Conservation (phyloP, 805 yeast species). For the Ogataea pignaliae region DNA sequence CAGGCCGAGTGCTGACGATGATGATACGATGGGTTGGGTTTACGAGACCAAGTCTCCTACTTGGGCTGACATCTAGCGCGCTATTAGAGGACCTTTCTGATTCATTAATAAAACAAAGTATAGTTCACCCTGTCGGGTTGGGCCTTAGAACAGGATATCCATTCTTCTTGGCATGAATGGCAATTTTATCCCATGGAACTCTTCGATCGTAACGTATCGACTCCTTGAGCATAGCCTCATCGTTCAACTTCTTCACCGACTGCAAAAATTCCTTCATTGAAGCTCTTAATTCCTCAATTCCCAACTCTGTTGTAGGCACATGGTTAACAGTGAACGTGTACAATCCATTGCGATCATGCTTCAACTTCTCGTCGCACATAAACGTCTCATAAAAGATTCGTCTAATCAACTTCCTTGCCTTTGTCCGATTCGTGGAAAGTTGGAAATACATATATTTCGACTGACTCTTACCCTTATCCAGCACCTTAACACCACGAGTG, state of each 20-base stretch:
- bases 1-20: slow-evolving; percentile 16
- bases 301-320: slow-evolving; percentile 12
- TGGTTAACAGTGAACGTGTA: slow-evolving; percentile 15
- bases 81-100: too few relatives aligned
- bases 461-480: not conserved
- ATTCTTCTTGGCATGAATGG: not conserved
- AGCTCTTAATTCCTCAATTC: slow-evolving; percentile 9
- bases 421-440: slow-evolving; percentile 22
- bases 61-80: slow-evolving; percentile 39
- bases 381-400: slow-evolving; percentile 16
- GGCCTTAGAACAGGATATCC: too few relatives aligned
- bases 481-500: slow-evolving; percentile 4
- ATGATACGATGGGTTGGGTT: slow-evolving; percentile 18
- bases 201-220: slow-evolving; percentile 6
- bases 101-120: too few relatives aligned
- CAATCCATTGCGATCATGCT: slow-evolving; percentile 21
- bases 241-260: slow-evolving; percentile 10
- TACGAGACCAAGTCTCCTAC: slow-evolving; percentile 42
- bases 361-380: slow-evolving; percentile 3
- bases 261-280: slow-evolving; percentile 14
- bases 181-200: slow-evolving; percentile 18
- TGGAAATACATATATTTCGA: slow-evolving; percentile 17
- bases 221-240: slow-evolving; percentile 2
- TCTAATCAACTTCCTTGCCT: slow-evolving; percentile 17
- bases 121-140: too few relatives aligned